Percentiles rank a stretch among this genome's conserved stretches.
Evolutionary conservation across 2,329 filamentous ascomycete species (phyloP).

Genomic region (Fusarium sp.): DNA sequence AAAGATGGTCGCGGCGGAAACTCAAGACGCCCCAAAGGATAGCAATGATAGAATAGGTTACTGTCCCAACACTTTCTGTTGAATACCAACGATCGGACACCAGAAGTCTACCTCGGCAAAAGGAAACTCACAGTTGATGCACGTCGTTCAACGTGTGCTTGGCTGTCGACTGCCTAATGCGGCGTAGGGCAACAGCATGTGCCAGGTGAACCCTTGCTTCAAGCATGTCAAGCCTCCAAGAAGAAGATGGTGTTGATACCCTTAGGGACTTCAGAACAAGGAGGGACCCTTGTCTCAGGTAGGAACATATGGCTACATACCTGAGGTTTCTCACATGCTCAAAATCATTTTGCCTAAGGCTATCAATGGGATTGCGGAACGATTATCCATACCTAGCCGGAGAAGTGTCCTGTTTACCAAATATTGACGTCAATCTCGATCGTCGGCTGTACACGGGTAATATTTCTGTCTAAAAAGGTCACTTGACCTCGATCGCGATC

Average conservation of each 20-base stretch:
- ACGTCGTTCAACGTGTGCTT: neutral
- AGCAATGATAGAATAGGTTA: neutral
- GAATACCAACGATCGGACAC: neutral
- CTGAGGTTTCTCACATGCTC: constrained; percentile 17
- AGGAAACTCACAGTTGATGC: neutral
- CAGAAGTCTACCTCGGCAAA: neutral
- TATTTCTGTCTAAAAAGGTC: constrained; percentile 20
- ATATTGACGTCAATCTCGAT: constrained; percentile 37
- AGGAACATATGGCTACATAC: constrained; percentile 11
- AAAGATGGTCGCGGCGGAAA: neutral
- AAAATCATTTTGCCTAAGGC: neutral
- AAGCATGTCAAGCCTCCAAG: neutral
- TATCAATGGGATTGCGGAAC: neutral
- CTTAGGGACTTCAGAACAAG: constrained; percentile 15
- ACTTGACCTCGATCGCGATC: constrained; percentile 43
- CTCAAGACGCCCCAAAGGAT: neutral
- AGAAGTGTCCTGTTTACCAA: constrained; percentile 30
- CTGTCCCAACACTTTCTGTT: neutral
- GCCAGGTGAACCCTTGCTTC: constrained; percentile 19
- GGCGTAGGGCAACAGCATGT: neutral
- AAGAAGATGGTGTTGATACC: constrained; percentile 38
- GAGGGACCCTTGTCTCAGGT: constrained; percentile 29
- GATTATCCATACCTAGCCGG: constrained; percentile 16
- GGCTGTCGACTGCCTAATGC: neutral
- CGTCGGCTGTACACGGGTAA: constrained; percentile 31